Evolutionary conservation across 805 yeast genomes (phyloP), one percentile per base, ranked within the genome.

Genomic region (Lachancea meyersii): DNA sequence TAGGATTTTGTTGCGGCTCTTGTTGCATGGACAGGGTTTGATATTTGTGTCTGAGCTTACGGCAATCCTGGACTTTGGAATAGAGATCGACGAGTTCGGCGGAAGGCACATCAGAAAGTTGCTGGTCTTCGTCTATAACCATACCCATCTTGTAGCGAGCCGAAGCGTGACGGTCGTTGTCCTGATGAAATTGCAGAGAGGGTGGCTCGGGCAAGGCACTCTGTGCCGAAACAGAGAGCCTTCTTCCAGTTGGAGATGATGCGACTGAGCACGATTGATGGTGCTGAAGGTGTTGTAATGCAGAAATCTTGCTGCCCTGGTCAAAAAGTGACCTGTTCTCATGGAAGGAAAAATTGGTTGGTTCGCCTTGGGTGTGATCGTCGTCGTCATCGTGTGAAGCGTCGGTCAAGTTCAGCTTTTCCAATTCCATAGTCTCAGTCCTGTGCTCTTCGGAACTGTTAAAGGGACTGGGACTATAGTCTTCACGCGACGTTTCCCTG

Each of bases 21-120:
- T 77, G 69, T 66, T 93, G 99, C 41, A 77, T 51, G 1, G 97
- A 87, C 9, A 76, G 51, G 2, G 64, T 54, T 63, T 84, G 82
- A 61, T 91, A 93, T 57, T 80, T 83, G 51, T 76, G 79, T 60
- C 99, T 79, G 48, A 86, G 57, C 10, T 75, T 78, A 47, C 91
- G 72, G 58, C 96, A 85, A 31, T 66, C 65, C 45, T 76, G 72
- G 27, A 85, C 79, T 45, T 81, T 77, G 21, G 72, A 60, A 55
- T 77, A 84, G 36, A 85, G 67, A 42, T 75, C 79, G 43, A 82
- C 66, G 49, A 85, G 65, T 50, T 85, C 94, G 4, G 75, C 76
- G 0, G 88, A 78, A 1, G 89, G 86, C 32, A 70, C 67, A 38
- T 79, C 84, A 38, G 71, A 71, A 1, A 76, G 55, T 48, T 71